Evolutionary conservation across 2,329 filamentous ascomycete genomes (phyloP).

Genomic region (Furcasterigmium sp.): DNA sequence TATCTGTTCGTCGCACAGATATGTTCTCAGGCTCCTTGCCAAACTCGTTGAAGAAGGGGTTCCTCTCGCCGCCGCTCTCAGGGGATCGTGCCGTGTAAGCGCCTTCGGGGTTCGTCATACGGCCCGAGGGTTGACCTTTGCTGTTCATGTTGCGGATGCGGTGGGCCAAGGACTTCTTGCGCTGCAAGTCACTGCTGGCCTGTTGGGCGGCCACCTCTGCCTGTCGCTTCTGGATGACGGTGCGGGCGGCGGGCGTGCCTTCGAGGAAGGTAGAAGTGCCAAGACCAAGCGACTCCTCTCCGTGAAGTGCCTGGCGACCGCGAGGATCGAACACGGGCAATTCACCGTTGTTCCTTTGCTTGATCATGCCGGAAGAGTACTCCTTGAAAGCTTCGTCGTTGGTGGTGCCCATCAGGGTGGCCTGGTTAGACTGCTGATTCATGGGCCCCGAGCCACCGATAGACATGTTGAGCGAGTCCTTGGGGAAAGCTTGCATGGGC

Average conservation of each 20-base stretch:
- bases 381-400: slow-evolving; percentile 85
- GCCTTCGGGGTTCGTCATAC: slow-evolving; percentile 52
- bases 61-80: slow-evolving; percentile 45
- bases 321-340: slow-evolving; percentile 63
- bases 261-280: slow-evolving; percentile 96
- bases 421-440: slow-evolving; percentile 76
- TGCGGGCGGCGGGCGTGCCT: slow-evolving; percentile 79
- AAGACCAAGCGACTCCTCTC: slow-evolving; percentile 75
- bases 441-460: slow-evolving; percentile 83
- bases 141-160: slow-evolving; percentile 77
- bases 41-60: slow-evolving; percentile 83
- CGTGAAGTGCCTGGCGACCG: slow-evolving; percentile 68
- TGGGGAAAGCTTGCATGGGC: slow-evolving; percentile 94
- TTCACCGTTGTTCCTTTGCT: slow-evolving; percentile 24
- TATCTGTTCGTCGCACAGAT: slow-evolving; percentile 33
- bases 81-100: slow-evolving; percentile 35
- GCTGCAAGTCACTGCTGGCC: slow-evolving; percentile 57
- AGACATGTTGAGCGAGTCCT: slow-evolving; percentile 86
- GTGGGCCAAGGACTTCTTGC: slow-evolving; percentile 94
- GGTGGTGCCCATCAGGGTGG: slow-evolving; percentile 75
- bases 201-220: slow-evolving; percentile 59
- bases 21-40: slow-evolving; percentile 50
- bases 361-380: slow-evolving; percentile 48
- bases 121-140: slow-evolving; percentile 57
- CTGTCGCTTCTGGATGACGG: slow-evolving; percentile 71